Base-by-base conservation (phyloP, 2,329 filamentous ascomycete genomes). In the Madurella fahalii region DNA sequence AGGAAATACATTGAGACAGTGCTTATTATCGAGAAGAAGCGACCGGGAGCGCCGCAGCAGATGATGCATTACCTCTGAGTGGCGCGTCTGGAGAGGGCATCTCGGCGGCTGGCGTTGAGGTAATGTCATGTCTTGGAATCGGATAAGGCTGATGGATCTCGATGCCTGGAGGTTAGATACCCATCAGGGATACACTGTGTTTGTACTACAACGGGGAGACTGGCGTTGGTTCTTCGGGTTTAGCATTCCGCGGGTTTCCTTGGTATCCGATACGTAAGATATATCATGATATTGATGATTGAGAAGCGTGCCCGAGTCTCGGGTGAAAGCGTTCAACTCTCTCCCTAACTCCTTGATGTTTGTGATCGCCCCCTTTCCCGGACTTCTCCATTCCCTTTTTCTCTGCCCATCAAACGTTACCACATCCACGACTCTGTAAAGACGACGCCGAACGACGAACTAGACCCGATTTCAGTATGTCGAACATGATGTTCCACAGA, bases 1-100 rank as follows among this genome's bases (percentile, higher is more conserved):
- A 59, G 64, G 31, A 60, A 60, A 56, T 67, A 59, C 52, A 64
- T 68, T 42, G 64, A 68, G 48, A 68, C 66, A 9, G 56, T 68
- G 2, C 54, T 68, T 32, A 56, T 62, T 4, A 66, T 67, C 32
- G 65, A 67, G 60, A 67, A 64, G 56, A 61, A 59, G 52, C 59
- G 66, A 9, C 65, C 65, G 0, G 60, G 57, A 1, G 59, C 59
- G 12, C 61, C 61, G 16, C 58, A 61, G 50, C 47, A 52, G 42
- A 58, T 63, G 54, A 59, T 61, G 49, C 61, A 63, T 32, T 63
- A 63, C 34, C 52, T 63, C 30, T 63, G 41, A 62, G 41, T 5
- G 34, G 34, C 4, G 12, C 43, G 18, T 30, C 16, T 50, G 17
- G 20, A 3, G 42, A 39, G 39, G 50, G 25, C 25, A 25, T 25